Evolutionary conservation across 306 rosid genomes (phyloP), one percentile per base, ranked within the genome.

Genomic region (Glycine latifolia): DNA sequence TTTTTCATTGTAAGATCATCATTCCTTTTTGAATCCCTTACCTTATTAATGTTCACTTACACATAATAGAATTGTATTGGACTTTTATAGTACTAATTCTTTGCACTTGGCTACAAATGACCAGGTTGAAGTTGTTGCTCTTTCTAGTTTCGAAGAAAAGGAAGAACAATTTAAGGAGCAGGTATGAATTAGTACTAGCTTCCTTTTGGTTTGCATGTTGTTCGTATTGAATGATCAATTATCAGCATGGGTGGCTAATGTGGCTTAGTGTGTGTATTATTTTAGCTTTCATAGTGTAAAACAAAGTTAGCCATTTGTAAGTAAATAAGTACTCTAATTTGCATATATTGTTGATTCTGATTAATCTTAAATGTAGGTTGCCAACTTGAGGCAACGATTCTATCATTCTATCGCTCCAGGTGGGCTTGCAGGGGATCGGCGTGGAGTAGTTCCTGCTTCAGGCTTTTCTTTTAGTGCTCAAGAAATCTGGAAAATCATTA

Each of bases 351-450:
- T 69, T 60, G 50, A 39, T 79, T 82, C 15, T 61, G 80, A 55
- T 79, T 68, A 67, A 1, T 85, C 65, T 20, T 71, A 52, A 80
- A 85, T 85, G 10, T 71, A 94, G 98, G 97, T 88, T 77, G 89
- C 89, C 60, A 82, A n/a, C 85, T 88, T 94, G 91, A 92, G 97
- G 83, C 89, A 89, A 73, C 90, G 86, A 80, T 94, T 94, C 85
- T 81, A 81, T 77, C 97, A 94, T 81, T 94, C 98, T 61, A 92
- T 94, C 37, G 87, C 94, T 14, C 97, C 98, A 10, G 94, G 97
- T 37, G 95, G 97, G 67, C 98, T 94, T 81, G 98, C 98, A 6
- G 98, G 98, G 81, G 98, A 94, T 82, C 93, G 98, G 26, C 89
- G 94, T 70, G 98, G 95, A 61, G 98, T 83, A 14, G 94, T 94